Evolutionary conservation across 257 asterid genomes (phyloP).

Genomic region (Euphrasia confusa): DNA sequence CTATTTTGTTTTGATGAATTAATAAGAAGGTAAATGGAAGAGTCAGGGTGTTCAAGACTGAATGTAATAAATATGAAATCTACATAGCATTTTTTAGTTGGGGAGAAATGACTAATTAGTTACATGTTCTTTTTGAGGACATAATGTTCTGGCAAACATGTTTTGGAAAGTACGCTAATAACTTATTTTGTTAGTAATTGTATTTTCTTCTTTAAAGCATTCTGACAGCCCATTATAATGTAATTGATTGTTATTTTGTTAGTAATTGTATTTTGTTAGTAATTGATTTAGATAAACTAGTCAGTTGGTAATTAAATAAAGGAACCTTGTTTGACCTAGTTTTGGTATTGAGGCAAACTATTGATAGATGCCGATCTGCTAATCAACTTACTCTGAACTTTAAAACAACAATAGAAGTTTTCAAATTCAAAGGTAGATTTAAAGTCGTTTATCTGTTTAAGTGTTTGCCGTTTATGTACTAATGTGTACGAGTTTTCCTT

Average conservation of each 20-base stretch:
- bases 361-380: neutral
- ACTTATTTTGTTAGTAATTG: neutral
- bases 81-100: conserved; percentile 10
- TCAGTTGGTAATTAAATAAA: conserved; percentile 7
- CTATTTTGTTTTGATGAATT: conserved; percentile 14
- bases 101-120: conserved; percentile 7
- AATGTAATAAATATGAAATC: conserved; percentile 9
- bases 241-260: no score
- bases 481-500: neutral
- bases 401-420: neutral
- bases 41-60: conserved; percentile 7
- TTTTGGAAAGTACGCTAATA: neutral
- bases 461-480: neutral
- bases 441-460: neutral
- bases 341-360: conserved; percentile 12
- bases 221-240: neutral
- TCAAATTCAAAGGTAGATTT: conserved; percentile 1
- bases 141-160: conserved; percentile 5
- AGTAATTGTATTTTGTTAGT: no score
- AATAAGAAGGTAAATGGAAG: conserved; percentile 13
- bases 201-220: conserved; percentile 1
- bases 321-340: conserved; percentile 13
- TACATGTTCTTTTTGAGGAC: neutral
- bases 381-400: no score
- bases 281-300: conserved; percentile 15